A percentile compares a stretch with the other conserved stretches of the same genome.
Evolutionary conservation across 2,329 filamentous ascomycete genomes (phyloP).

Genomic region (Microsporum canis): DNA sequence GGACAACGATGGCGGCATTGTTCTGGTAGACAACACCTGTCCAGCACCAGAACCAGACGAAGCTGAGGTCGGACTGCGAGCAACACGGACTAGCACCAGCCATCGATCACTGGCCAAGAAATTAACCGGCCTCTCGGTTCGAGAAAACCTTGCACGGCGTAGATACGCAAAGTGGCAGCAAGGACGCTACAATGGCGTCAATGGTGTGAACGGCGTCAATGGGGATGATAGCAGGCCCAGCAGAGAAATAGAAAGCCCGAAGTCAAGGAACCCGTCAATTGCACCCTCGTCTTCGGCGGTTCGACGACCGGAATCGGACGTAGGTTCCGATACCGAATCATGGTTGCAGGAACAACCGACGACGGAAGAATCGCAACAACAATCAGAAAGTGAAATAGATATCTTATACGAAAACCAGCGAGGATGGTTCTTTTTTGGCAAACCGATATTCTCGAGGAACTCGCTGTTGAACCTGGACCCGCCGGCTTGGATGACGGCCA

Average conservation of each 20-base stretch:
- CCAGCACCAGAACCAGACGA: constrained; percentile 14
- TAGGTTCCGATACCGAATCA: not conserved
- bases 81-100: constrained; percentile 10
- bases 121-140: constrained; percentile 28
- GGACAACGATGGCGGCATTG: constrained; percentile 22
- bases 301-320: not conserved
- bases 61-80: constrained; percentile 18
- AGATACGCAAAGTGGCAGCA: constrained; percentile 44
- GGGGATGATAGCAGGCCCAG: constrained; percentile 5
- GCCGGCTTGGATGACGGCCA: constrained; percentile 67
- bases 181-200: constrained; percentile 37
- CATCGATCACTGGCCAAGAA: constrained; percentile 20
- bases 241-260: constrained; percentile 7
- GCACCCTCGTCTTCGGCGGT: not conserved
- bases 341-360: not conserved
- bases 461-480: constrained; percentile 81
- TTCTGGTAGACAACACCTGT: constrained; percentile 32
- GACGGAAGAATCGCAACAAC: constrained; percentile 16
- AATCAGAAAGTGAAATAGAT: constrained; percentile 52
- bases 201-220: not conserved
- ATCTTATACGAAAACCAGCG: constrained; percentile 93
- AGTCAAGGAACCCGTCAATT: not conserved
- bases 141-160: constrained; percentile 29
- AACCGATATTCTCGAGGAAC: constrained; percentile 76
- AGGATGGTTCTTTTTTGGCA: constrained; percentile 77